Evolutionary conservation across 2,329 filamentous ascomycete genomes (phyloP), one percentile per base, ranked within the genome.

Genomic region (Colletotrichum sp.): DNA sequence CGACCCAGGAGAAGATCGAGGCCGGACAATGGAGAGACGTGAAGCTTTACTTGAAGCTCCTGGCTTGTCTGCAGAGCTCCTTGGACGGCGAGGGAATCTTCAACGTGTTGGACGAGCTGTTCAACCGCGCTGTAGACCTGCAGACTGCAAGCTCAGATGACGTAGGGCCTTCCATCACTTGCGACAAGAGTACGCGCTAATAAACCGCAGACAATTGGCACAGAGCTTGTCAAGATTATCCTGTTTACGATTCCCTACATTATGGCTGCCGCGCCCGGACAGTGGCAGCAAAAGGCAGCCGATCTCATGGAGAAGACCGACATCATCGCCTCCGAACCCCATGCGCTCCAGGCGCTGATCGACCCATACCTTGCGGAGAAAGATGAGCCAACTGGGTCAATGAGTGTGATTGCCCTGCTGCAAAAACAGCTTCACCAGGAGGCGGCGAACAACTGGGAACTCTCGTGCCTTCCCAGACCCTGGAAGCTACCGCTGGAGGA

Each of bases 221-320:
- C 97, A 56, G 97, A 98, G 86, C 91, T 99, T 39, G 96, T 98
- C 83, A 98, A 98, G 86, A 96, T 98, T 80, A 98, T 99, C 78
- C 91, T 98, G 60, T 91, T 98, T 65, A 98, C 96, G 0, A 94
- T 99, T 74, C 96, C 97, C 1, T 99, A 98, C 83, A 89, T 95
- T 70, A 93, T 98, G 89, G 91, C 93, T 12, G 92, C 94, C 4
- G 91, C 93, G 0, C 93, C 94, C 5, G 88, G 89, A 5, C 91
- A 92, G 66, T 93, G 94, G 81, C 92, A 93, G 79, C 89, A 94
- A 78, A 94, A 94, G 81, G 96, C 95, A 4, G 89, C 90, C 2
- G 93, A 94, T 62, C 88, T 98, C 69, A 92, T 99, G 83, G 95
- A 97, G 78, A 98, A 97, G 88, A 98, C 97, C 3, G 96, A 97